Evolutionary conservation across 2,329 filamentous ascomycete species (phyloP), one percentile per base, ranked within the genome.

Genomic region (Fusarium ramigenum): DNA sequence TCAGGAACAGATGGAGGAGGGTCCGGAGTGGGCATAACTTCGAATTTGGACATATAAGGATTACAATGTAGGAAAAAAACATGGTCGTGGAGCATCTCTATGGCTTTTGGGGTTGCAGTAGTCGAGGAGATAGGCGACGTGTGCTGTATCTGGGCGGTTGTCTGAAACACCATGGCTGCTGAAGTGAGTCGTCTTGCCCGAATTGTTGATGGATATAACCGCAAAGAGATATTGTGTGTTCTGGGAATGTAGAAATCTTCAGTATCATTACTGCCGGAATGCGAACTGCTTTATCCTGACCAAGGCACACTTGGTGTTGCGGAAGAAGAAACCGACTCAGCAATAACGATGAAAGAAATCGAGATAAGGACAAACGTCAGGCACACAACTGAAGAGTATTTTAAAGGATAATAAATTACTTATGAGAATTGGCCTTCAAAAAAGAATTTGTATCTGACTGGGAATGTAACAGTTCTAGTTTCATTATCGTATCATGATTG

Each of bases 31-130:
- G 78, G 73, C 46, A 86, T 78, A 23, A 76, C 75, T 58, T 84
- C 81, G 75, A 83, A 85, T 49, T 82, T 83, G 66, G 82, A 76
- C 78, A 86, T 83, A 80, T 88, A 86, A 53, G 88, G 87, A 71
- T 89, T 84, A 79, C 85, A 87, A 46, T 80, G 71, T 50, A 90
- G 82, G 78, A 88, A 87, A 80, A 86, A 86, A 39, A 81, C 82
- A 73, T 88, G 85, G 74, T 87, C 84, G 32, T 88, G 87, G 36
- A 90, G 84, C 60, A 84, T 81, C 34, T 82, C 78, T 37, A 89
- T 75, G n/a, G 79, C 84, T 49, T 81, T 79, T 28, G 81, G 73
- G 19, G 70, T 76, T 40, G 83, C 76, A 42, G 79, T 78, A 36
- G 79, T 82, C 4, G 77, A 67, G 0, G 87, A 86, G 62, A 89